A percentile compares a stretch with the other conserved stretches of the same genome.
Conservation (phyloP, 2,329 filamentous ascomycete genomes). For the Emydomyces testavorans region DNA sequence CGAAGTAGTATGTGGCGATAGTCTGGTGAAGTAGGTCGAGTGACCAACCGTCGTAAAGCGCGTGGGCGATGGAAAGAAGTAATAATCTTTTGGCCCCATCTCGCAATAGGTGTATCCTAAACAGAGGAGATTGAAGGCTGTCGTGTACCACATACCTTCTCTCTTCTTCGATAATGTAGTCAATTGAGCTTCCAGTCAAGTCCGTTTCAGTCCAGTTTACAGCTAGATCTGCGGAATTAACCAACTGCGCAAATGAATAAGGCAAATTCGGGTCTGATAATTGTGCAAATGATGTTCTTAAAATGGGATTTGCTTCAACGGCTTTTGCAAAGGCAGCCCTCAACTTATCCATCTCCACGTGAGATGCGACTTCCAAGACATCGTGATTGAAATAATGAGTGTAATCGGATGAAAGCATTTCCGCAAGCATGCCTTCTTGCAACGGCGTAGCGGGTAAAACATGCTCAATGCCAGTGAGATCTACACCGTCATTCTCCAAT, state of each 20-base stretch:
- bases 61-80: slow-evolving; percentile 68
- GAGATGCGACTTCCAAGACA: slow-evolving; percentile 48
- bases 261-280: slow-evolving; percentile 50
- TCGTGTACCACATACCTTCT: slow-evolving; percentile 15
- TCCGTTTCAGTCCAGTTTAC: slow-evolving; percentile 28
- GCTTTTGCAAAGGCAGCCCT: slow-evolving; percentile 52
- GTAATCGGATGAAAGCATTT: slow-evolving; percentile 66
- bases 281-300: slow-evolving; percentile 62
- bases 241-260: slow-evolving; percentile 46
- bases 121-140: slow-evolving; percentile 21
- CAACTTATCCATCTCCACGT: slow-evolving; percentile 47
- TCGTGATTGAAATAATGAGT: slow-evolving; percentile 78
- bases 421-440: slow-evolving; percentile 75
- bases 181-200: slow-evolving; percentile 18
- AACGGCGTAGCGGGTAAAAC: slow-evolving; percentile 67
- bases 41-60: slow-evolving; percentile 83
- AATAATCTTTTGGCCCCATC: slow-evolving; percentile 32
- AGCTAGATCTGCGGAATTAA: slow-evolving; percentile 26
- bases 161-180: slow-evolving; percentile 19
- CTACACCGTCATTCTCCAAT: slow-evolving; percentile 27
- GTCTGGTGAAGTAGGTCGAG: slow-evolving; percentile 62
- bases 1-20: slow-evolving; percentile 48
- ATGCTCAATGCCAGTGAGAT: slow-evolving; percentile 40
- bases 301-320: slow-evolving; percentile 51
- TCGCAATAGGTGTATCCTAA: slow-evolving; percentile 30